phyloP scores from a whole-genome alignment of 371 early-diverging fungal genomes.

The Mortierella sp. region DNA sequence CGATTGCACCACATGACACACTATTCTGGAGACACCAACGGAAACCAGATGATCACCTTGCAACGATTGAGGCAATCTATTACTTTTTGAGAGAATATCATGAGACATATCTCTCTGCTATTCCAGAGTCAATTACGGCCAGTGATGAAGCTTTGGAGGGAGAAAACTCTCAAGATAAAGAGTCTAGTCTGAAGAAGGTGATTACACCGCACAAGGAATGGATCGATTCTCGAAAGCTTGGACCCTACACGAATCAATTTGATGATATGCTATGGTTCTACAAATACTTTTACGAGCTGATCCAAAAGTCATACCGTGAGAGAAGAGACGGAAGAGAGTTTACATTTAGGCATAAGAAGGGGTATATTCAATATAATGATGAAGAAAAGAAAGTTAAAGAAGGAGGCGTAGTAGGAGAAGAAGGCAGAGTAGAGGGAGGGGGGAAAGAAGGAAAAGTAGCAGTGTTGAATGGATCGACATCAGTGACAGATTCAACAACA shows the following conservation, averaged over 20 bases:
- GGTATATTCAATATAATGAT: constrained; percentile 36
- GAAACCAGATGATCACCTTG: constrained; percentile 76
- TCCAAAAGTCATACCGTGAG: constrained; percentile 80
- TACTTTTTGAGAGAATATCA: constrained; percentile 86
- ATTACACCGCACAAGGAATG: constrained; percentile 47
- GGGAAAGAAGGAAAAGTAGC: neutral
- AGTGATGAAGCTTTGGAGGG: neutral
- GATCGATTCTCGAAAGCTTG: constrained; percentile 32
- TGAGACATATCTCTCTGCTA: constrained; percentile 41
- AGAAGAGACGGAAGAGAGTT: constrained; percentile 54
- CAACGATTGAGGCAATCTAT: constrained; percentile 97
- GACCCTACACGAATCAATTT: constrained; percentile 76
- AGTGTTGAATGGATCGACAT: neutral
- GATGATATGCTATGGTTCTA: constrained; percentile 93
- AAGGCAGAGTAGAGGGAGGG: neutral
- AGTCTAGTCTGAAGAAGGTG: no score
- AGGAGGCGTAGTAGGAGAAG: neutral
- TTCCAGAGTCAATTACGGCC: constrained; percentile 11
- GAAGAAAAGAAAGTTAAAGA: neutral
- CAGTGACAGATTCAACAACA: neutral
- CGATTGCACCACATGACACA: constrained; percentile 74
- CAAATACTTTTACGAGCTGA: constrained; percentile 85
- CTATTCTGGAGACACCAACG: constrained; percentile 94
- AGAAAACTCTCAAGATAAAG: no score
- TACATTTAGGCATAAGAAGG: constrained; percentile 55